Percentiles rank a stretch among this genome's conserved stretches.
phyloP scores from a whole-genome alignment of 306 rosid genomes.

The Myrica gale region DNA sequence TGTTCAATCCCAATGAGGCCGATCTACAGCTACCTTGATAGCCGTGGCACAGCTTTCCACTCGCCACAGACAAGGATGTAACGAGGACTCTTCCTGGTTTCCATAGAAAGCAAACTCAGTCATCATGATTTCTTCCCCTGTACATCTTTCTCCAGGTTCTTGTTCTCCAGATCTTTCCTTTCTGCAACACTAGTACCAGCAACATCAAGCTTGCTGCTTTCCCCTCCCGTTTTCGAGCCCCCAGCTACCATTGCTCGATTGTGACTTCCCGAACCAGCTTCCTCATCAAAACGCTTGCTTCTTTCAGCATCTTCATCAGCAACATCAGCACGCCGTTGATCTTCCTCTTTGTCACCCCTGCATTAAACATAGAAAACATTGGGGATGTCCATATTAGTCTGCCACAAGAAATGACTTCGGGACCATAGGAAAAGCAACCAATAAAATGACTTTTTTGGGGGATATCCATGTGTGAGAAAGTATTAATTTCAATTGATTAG shows the following conservation, averaged over 20 bases:
- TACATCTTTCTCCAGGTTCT: constrained; percentile 23
- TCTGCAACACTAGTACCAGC: constrained; percentile 11
- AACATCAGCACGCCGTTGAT: constrained; percentile 35
- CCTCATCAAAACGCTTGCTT: constrained; percentile 49
- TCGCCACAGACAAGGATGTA: neutral
- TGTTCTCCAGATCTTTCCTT: constrained; percentile 6
- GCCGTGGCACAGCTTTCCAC: neutral
- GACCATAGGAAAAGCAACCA: no score
- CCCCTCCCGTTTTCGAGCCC: constrained; percentile 45
- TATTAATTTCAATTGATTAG: neutral
- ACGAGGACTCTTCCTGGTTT: neutral
- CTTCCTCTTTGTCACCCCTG: constrained; percentile 66
- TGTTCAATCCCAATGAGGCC: neutral
- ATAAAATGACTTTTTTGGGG: no score
- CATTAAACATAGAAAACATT: constrained; percentile 17
- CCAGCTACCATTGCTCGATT: constrained; percentile 42
- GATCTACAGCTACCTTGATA: neutral
- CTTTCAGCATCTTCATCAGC: constrained; percentile 41
- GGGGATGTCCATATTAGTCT: neutral
- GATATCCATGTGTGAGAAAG: neutral
- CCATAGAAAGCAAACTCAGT: neutral
- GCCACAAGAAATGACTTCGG: neutral
- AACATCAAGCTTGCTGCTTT: constrained; percentile 8
- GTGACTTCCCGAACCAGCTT: constrained; percentile 36
- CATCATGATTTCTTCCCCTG: constrained; percentile 6